phyloP scores from a whole-genome alignment of 768 basidiomycete species.

The Mycena metata region DNA sequence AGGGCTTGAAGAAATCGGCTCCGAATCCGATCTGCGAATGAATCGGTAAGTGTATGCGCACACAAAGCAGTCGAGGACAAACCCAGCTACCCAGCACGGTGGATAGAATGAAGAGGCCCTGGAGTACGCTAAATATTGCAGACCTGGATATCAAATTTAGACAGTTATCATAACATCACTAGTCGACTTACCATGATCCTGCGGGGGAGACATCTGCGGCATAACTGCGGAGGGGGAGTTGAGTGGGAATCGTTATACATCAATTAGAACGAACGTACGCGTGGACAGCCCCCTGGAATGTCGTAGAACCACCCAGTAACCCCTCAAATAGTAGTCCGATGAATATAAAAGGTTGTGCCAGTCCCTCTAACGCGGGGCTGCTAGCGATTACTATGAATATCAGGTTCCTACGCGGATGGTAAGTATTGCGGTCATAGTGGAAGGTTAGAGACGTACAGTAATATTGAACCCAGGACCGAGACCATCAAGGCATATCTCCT shows the following conservation, averaged over 20 bases:
- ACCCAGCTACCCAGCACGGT: constrained; percentile 32
- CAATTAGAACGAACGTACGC: constrained; percentile 18
- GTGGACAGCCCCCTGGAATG: constrained; percentile 28
- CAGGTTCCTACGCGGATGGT: constrained; percentile 24
- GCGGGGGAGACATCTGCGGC: constrained; percentile 35
- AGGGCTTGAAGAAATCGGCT: constrained; percentile 27
- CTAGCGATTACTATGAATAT: constrained; percentile 19
- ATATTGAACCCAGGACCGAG: constrained; percentile 30
- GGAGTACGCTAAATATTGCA: constrained; percentile 30
- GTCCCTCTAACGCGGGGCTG: constrained; percentile 19
- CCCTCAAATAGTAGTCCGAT: constrained; percentile 28
- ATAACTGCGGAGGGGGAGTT: constrained; percentile 22
- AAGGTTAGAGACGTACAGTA: constrained; percentile 20
- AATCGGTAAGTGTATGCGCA: not conserved
- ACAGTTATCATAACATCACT: too few species aligned
- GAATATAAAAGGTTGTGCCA: constrained; percentile 29
- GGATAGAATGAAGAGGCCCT: constrained; percentile 30
- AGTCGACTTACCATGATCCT: constrained; percentile 29
- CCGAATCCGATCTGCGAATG: constrained; percentile 27
- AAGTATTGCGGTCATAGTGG: too few species aligned
- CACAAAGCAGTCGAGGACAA: not conserved
- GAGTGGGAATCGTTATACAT: not conserved
- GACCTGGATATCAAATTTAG: constrained; percentile 26
- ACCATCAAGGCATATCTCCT: constrained; percentile 32
- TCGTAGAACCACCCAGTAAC: constrained; percentile 32